Evolutionary conservation across 2,329 filamentous ascomycete species (phyloP), one percentile per base, ranked within the genome.

Genomic region (Pyricularia sp.): DNA sequence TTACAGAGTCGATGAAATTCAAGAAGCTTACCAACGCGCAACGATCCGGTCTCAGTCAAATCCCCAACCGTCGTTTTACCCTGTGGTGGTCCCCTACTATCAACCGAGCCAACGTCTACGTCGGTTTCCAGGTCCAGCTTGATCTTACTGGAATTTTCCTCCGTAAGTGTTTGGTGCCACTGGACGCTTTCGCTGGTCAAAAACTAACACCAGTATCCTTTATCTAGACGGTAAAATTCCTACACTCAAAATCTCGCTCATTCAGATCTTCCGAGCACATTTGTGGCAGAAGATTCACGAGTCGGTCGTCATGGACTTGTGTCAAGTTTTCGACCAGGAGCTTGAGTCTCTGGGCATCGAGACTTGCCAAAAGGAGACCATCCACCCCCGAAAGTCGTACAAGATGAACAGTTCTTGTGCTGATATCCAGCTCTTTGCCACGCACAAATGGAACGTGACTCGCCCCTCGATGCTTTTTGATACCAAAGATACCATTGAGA

Each of bases 351-450:
- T 99, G 4, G 93, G 93, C 44, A 97, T 99, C 66, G 94, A 99
- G 77, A 96, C 92, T 2, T 94, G 97, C 4, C 94, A 99, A 74
- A 99, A 99, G 77, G 94, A 99, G 79, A 97, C 94, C 0, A 99
- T 99, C 66, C 94, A 99, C 80, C 94, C 94, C 64, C 86, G 94
- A 85, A 99, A 99, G 78, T 97, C 92, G 4, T 99, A 99, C 85
- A 99, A 99, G 85, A 99, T 99, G 94, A 99, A 99, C 82, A 97
- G 93, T 72, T 97, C 93, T 66, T 97, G 94, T 72, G 94, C 96
- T 4, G 94, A 99, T 75, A 97, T 99, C 68, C 82, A 97, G 65
- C 84, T 99, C 10, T 99, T 99, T 73, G 93, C 94, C 49, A 96
- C 90, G 68, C 94, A 97, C 79, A 99, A 97, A 76, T 99, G 96